Evolutionary conservation across 306 rosid genomes (phyloP).

Genomic region (Cucurbita ficifolia): DNA sequence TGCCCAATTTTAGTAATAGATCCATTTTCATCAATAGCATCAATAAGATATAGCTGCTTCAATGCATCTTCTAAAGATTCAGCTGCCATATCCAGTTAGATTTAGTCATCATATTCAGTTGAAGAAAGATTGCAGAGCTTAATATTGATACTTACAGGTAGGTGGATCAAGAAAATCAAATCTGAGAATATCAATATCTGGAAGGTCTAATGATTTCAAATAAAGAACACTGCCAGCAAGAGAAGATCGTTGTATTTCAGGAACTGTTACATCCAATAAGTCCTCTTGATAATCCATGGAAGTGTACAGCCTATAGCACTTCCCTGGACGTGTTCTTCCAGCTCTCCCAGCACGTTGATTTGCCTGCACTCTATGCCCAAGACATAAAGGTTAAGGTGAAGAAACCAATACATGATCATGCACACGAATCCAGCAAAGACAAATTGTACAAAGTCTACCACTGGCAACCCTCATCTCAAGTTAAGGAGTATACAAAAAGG

Average conservation of each 20-base stretch:
- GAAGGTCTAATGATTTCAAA: conserved; percentile 89
- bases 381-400: not conserved
- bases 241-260: conserved; percentile 91
- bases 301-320: conserved; percentile 86
- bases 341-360: conserved; percentile 95
- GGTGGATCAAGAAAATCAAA: conserved; percentile 93
- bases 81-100: conserved; percentile 42
- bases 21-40: conserved; percentile 84
- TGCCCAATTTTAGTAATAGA: conserved; percentile 60
- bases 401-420: not conserved
- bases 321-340: conserved; percentile 93
- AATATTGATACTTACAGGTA: conserved; percentile 30
- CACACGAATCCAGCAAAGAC: not conserved
- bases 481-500: not conserved
- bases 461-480: not conserved
- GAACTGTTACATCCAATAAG: conserved; percentile 78
- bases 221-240: conserved; percentile 90
- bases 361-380: conserved; percentile 76
- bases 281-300: conserved; percentile 48
- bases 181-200: conserved; percentile 83
- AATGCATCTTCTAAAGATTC: conserved; percentile 87
- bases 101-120: conserved; percentile 9
- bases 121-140: not conserved
- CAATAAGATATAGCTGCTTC: conserved; percentile 84
- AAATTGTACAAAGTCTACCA: not conserved